Percentiles rank a stretch among this genome's conserved stretches.
phyloP scores from a whole-genome alignment of 2,329 filamentous ascomycete genomes.

The Phoma herbarum region DNA sequence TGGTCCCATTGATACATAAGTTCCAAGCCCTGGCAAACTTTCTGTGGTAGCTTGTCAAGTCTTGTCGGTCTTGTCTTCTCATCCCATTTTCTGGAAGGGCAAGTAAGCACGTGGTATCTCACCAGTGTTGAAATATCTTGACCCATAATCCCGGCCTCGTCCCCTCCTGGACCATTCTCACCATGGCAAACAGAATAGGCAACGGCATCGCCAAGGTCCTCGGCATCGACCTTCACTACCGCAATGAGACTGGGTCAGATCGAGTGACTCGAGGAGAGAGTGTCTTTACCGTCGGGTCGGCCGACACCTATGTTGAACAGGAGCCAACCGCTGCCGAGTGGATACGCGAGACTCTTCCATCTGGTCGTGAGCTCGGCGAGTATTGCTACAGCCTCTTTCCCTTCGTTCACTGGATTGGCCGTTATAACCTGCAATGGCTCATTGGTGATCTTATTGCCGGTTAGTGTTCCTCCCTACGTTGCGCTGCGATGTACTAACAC shows the following conservation, averaged over 20 bases:
- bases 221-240: constrained; percentile 80
- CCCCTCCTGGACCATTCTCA: background rate
- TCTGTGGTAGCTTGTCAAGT: constrained; percentile 38
- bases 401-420: constrained; percentile 85
- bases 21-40: constrained; percentile 35
- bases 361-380: constrained; percentile 58
- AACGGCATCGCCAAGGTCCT: constrained; percentile 79
- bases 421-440: constrained; percentile 92
- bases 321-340: constrained; percentile 80
- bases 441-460: constrained; percentile 88
- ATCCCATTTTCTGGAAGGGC: constrained; percentile 6
- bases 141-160: constrained; percentile 7
- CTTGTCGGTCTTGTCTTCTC: constrained; percentile 30
- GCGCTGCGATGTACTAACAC: constrained; percentile 15
- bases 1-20: constrained; percentile 36
- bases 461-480: constrained; percentile 53
- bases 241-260: constrained; percentile 66
- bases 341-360: constrained; percentile 71
- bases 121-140: constrained; percentile 21
- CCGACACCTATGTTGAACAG: constrained; percentile 81
- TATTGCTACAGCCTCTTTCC: constrained; percentile 83
- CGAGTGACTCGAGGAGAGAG: constrained; percentile 80
- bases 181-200: constrained; percentile 66
- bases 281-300: constrained; percentile 74
- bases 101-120: constrained; percentile 24